Evolutionary conservation across 352 stramenopile species (phyloP), one percentile per base, ranked within the genome.

Genomic region (Ophiocytium majus): DNA sequence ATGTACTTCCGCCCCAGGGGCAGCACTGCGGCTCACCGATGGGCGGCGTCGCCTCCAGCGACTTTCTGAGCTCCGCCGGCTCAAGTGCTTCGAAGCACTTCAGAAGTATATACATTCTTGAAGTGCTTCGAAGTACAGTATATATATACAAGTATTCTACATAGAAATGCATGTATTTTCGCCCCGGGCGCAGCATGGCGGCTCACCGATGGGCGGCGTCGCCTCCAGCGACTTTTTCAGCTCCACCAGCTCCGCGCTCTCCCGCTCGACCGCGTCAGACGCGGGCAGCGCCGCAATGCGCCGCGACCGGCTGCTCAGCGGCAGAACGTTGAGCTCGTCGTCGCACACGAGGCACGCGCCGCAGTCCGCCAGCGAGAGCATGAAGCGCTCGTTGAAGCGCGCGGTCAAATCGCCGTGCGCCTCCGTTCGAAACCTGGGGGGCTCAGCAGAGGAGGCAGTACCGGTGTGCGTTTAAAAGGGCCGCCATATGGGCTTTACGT

Each of bases 381-480:
- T 98, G 86, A 99, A 99, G 82, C 97, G 94, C 92, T 99, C 97
- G 91, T 99, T 99, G 90, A 99, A 99, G 71, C 97, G 92, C 17
- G 34, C 86, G 19, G 89, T 74, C 28, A 90, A 81, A 34, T 90
- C 79, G 0, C 85, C 91, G 23, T 90, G 86, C 36, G 89, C 90
- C 78, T 95, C 92, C 23, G 92, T 95, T 14, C 92, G 87, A 83
- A 95, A 96, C 0, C 93, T 87, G 74, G 10, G 32, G 57, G 14
- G n/a, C n/a, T n/a, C n/a, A n/a, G 49, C 17, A 49, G n/a, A 82
- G 43, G 14, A 28, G 76, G 17, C 17, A 76, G 64, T 76, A 76
- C 34, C n/a, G n/a, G n/a, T n/a, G n/a, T n/a, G n/a, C n/a, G n/a
- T n/a, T n/a, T n/a, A n/a, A n/a, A n/a, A n/a, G n/a, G n/a, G n/a